Conservation (phyloP, 805 yeast genomes). For the Spathaspora gorwiae region DNA sequence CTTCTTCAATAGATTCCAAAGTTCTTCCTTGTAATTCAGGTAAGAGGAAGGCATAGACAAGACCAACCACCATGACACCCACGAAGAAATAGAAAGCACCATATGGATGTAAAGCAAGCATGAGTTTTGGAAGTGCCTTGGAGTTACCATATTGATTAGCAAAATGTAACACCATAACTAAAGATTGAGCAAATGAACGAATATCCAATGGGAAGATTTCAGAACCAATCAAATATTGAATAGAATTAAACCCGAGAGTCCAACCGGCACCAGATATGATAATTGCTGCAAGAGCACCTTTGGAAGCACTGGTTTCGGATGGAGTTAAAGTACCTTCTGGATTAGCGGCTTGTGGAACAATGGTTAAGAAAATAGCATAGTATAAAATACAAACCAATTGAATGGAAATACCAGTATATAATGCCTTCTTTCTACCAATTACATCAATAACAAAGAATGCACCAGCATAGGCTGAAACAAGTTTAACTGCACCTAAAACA, state of each 20-base stretch:
- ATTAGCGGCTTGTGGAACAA: slow-evolving; percentile 40
- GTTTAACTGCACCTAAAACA: slow-evolving; percentile 47
- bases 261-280: slow-evolving; percentile 49
- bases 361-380: slow-evolving; percentile 42
- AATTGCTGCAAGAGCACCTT: slow-evolving; percentile 46
- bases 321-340: slow-evolving; percentile 21
- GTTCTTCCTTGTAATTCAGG: slow-evolving; percentile 46
- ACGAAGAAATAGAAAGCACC: slow-evolving; percentile 52
- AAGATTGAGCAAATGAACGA: slow-evolving; percentile 43
- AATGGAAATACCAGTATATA: slow-evolving; percentile 44
- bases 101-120: slow-evolving; percentile 36
- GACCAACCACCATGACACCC: slow-evolving; percentile 36
- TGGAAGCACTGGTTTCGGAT: slow-evolving; percentile 33
- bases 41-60: slow-evolving; percentile 39
- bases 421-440: slow-evolving; percentile 45
- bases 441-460: slow-evolving; percentile 51
- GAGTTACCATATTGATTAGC: slow-evolving; percentile 52
- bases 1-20: slow-evolving; percentile 46
- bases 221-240: slow-evolving; percentile 49
- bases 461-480: slow-evolving; percentile 40
- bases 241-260: slow-evolving; percentile 53
- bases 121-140: slow-evolving; percentile 47
- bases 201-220: slow-evolving; percentile 50
- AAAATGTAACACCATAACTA: slow-evolving; percentile 51
- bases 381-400: slow-evolving; percentile 42